These are phyloP conservation scores for Ophiostoma quercus DNA, from an alignment of 2,329 filamentous ascomycete species.

Conservation along the genomic window DNA sequence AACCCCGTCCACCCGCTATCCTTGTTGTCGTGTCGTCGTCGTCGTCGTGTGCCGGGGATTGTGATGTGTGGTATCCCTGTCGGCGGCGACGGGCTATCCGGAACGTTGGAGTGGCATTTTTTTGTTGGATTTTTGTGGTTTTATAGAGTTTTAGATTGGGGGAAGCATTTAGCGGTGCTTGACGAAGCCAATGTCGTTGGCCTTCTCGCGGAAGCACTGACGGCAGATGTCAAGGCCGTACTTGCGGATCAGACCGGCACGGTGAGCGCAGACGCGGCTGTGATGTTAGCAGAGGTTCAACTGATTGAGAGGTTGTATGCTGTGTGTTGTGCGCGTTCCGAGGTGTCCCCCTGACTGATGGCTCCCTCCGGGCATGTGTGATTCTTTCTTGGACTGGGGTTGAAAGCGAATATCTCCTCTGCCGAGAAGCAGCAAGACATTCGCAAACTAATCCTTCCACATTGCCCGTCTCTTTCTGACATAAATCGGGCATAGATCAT, in stretches of 20 bases:
- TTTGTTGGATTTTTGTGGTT: conserved; percentile 13
- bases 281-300: conserved; percentile 22
- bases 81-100: background rate
- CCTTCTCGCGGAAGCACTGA: conserved; percentile 74
- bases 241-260: conserved; percentile 98
- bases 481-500: background rate
- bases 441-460: no score
- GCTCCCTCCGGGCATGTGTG: background rate
- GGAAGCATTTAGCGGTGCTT: conserved; percentile 41
- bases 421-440: background rate
- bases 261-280: conserved; percentile 77
- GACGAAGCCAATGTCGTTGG: conserved; percentile 66
- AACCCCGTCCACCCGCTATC: background rate
- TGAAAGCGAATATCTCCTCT: background rate
- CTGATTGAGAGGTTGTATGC: background rate
- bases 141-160: background rate
- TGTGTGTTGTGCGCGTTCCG: background rate
- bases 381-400: background rate
- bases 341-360: background rate
- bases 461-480: background rate
- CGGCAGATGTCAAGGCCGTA: conserved; percentile 90
- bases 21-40: conserved; percentile 8
- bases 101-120: conserved; percentile 11
- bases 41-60: background rate
- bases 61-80: conserved; percentile 13